Evolutionary conservation across 2,329 filamentous ascomycete species (phyloP), one percentile per base, ranked within the genome.

Genomic region (Cordyceps pruinosa): DNA sequence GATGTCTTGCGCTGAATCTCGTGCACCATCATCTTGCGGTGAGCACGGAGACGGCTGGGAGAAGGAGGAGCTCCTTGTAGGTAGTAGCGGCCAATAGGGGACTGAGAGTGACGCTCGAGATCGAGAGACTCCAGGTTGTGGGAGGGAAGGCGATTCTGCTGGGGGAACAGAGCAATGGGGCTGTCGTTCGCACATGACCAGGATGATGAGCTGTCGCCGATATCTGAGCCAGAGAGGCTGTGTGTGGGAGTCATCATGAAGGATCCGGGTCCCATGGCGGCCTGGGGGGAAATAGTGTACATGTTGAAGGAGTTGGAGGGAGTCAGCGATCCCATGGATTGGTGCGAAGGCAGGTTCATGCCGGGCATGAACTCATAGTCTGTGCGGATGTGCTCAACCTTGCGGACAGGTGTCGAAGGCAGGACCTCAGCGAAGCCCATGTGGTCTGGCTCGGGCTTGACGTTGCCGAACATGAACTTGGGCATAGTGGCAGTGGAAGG

Each of bases 1-100:
- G 66, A 69, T 1, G 73, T 74, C 67, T 72, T 77, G 56, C 73
- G 72, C 61, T 75, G 75, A 10, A 73, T 70, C 57, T 75, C 72
- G 44, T 74, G 70, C 5, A 75, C 66, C 63, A 71, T 70, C 58
- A 74, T 68, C 61, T 73, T 72, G 54, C 73, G 71, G 51, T 73
- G 72, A 4, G 67, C 64, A 26, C 70, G 68, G 49, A 69, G 65
- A 23, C 64, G 66, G 62, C 68, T 67, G 4, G 71, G 69, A 6
- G 70, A 71, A 23, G 66, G 63, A 2, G 67, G 63, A 2, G 66
- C 63, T n/a, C 66, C 65, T 21, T 71, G 68, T 5, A 70, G 44
- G 48, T 69, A 65, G 42, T 67, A 71, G 19, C 62, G 60, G 8
- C 63, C 65, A 9, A 71, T 58, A 8, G 71, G 70, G 13, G 70